Base-by-base conservation (phyloP, 441 rosid genomes). In the Syzygium syzygioides region DNA sequence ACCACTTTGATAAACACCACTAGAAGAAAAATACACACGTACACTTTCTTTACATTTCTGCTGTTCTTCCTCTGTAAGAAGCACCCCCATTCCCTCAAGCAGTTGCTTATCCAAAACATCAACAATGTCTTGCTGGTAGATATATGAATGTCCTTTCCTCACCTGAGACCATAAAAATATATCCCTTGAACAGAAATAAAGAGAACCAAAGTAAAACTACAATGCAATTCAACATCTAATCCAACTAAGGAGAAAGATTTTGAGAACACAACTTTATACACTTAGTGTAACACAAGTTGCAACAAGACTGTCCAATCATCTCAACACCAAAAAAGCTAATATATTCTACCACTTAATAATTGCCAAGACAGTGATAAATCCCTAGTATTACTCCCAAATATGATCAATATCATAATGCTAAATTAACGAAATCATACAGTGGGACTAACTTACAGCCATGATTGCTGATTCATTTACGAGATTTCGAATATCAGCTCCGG, bases 41-140 rank as follows among this genome's bases (percentile, higher is more conserved):
- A 96, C 99, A 92, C 93, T 96, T 92, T 94, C 96, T 96, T 96
- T 96, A 90, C 94, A 92, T 94, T 98, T 97, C 91, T 93, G 98
- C 87, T 97, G 99, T 90, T 98, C 99, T 93, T 98, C 99, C 91
- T 97, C 98, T 20, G 99, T 97, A 85, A 98, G 97, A 85, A 98
- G 98, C 50, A 96, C 98, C 80, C 99, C 99, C 99, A 98, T 96
- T 85, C 99, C 99, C 94, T 98, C 99, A n/a, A 98, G 98, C 91
- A 98, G 93, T 92, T 98, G 99, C 91, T 98, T 98, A 91, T 98
- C 98, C 92, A 98, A 92, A 90, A 97, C 99, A 92, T 96, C 98
- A 93, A 95, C 93, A 68, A 98, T 92, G 92, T 98, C 99, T 92
- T 96, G 96, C 94, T 98, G 99, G 90, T 88, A 91, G 90, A 98